Evolutionary conservation across 257 asterid genomes (phyloP).

Genomic region (Scutellaria barbata): DNA sequence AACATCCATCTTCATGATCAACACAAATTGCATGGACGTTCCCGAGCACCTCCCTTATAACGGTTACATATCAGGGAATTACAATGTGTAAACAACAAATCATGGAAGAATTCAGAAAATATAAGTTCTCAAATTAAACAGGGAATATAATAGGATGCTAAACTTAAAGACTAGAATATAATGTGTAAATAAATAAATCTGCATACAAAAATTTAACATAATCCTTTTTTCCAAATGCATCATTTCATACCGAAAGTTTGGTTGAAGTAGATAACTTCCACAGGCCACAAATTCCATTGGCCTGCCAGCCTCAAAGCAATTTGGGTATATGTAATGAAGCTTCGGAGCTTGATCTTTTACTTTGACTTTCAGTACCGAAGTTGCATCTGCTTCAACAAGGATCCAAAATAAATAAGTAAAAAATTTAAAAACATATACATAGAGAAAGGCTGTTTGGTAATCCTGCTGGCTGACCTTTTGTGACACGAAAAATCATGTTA

Average conservation of each 20-base stretch:
- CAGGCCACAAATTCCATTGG: constrained; percentile 86
- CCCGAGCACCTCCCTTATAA: no score
- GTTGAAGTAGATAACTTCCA: constrained; percentile 85
- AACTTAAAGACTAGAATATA: neutral
- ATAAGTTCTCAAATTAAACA: neutral
- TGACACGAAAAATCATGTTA: constrained; percentile 51
- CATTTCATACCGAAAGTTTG: constrained; percentile 69
- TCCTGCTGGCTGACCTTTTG: constrained; percentile 44
- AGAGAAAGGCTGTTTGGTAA: constrained; percentile 8
- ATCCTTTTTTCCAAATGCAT: neutral
- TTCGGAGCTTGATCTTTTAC: constrained; percentile 68
- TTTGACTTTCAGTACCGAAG: constrained; percentile 64
- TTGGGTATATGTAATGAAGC: constrained; percentile 79
- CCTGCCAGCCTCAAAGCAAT: constrained; percentile 88
- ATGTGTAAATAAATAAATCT: neutral
- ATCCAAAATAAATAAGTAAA: neutral
- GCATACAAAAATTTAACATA: neutral
- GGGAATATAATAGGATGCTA: neutral
- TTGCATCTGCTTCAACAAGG: constrained; percentile 57
- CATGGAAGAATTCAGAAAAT: neutral
- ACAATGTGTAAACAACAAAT: neutral
- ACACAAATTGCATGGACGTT: neutral
- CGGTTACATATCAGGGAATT: neutral
- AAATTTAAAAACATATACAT: constrained; percentile 21
- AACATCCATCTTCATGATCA: neutral